These are phyloP conservation scores for Trichocomaceae sp. DNA, from an alignment of 2,329 filamentous ascomycete genomes.

Conservation along the genomic window DNA sequence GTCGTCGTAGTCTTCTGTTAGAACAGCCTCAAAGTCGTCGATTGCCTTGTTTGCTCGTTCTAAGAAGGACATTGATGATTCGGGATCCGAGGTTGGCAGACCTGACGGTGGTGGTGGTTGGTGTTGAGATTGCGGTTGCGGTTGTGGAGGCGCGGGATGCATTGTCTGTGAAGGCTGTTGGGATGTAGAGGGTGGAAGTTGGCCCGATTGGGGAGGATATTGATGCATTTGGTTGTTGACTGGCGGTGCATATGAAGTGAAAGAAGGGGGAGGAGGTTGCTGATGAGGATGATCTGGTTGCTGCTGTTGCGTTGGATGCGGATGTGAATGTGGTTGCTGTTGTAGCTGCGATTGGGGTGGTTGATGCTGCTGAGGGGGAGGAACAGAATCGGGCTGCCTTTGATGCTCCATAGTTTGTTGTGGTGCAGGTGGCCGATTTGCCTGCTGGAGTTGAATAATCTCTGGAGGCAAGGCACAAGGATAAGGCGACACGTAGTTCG, in stretches of 20 bases:
- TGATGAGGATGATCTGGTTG: slow-evolving; percentile 20
- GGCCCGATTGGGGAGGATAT: slow-evolving; percentile 4
- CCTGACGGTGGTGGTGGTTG: slow-evolving; percentile 20
- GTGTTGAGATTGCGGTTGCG: slow-evolving; percentile 8
- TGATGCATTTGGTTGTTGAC: slow-evolving; percentile 6
- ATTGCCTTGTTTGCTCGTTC: slow-evolving; percentile 39
- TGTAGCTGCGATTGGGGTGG: slow-evolving; percentile 15
- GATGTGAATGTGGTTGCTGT: slow-evolving; percentile 7
- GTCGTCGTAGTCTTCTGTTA: slow-evolving; percentile 41
- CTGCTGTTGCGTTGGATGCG: slow-evolving; percentile 10
- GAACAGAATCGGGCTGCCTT: slow-evolving; percentile 5
- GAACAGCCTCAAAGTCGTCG: slow-evolving; percentile 39
- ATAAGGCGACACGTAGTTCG: slow-evolving; percentile 38
- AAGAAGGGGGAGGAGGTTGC: slow-evolving; percentile 19
- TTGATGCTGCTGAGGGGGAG: slow-evolving; percentile 13
- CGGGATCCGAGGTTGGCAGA: slow-evolving; percentile 14
- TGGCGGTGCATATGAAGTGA: slow-evolving; percentile 14
- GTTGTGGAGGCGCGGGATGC: slow-evolving; percentile 6
- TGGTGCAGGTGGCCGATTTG: slow-evolving; percentile 20
- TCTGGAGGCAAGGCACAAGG: slow-evolving; percentile 32
- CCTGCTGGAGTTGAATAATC: slow-evolving; percentile 26
- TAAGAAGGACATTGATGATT: slow-evolving; percentile 32
- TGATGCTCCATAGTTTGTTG: slow-evolving; percentile 18
- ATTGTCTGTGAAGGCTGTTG: slow-evolving; percentile 8
- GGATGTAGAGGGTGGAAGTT: slow-evolving; percentile 7